Evolutionary conservation across 495 filamentous ascomycete species (phyloP).

Genomic region (Zalerion maritima): DNA sequence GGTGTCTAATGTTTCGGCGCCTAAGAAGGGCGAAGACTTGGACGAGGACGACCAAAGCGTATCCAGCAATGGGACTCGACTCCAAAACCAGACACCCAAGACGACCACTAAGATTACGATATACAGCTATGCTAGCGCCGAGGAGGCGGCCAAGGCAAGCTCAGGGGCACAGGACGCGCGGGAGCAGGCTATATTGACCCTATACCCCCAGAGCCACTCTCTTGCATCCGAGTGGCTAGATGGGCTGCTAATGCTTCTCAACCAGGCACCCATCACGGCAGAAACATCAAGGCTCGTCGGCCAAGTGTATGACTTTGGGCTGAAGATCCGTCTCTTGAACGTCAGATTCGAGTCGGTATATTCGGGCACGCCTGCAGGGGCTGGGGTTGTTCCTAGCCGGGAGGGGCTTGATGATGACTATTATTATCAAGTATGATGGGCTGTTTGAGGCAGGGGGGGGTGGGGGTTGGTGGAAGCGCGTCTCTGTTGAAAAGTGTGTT

Average conservation of each 20-base stretch:
- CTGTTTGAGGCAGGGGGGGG: too few species aligned
- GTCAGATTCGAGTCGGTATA: slow-evolving; percentile 70
- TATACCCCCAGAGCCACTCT: slow-evolving; percentile 70
- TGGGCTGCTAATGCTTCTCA: slow-evolving; percentile 85
- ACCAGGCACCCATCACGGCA: slow-evolving; percentile 90
- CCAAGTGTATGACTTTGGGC: slow-evolving; percentile 72
- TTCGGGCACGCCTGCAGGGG: slow-evolving; percentile 33
- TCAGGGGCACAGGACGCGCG: slow-evolving; percentile 20
- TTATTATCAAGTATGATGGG: slow-evolving; percentile 44
- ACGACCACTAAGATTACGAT: slow-evolving; percentile 83
- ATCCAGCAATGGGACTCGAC: slow-evolving; percentile 16
- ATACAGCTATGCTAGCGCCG: slow-evolving; percentile 46
- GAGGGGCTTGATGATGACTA: slow-evolving; percentile 55
- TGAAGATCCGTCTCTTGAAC: slow-evolving; percentile 88
- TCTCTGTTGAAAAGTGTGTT: too few species aligned
- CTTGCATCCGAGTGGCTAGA: slow-evolving; percentile 94
- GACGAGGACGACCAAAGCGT: slow-evolving; percentile 32
- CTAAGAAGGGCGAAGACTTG: slow-evolving; percentile 20
- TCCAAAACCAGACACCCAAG: slow-evolving; percentile 21
- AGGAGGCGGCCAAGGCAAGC: slow-evolving; percentile 12
- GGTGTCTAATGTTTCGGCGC: slow-evolving; percentile 73
- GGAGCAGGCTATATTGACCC: slow-evolving; percentile 52
- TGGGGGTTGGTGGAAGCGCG: too few species aligned
- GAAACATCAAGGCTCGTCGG: slow-evolving; percentile 83
- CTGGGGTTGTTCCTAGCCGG: slow-evolving; percentile 40